These are phyloP conservation scores for Xylaria flabelliformis DNA, from an alignment of 495 filamentous ascomycete genomes.

Conservation along the genomic window DNA sequence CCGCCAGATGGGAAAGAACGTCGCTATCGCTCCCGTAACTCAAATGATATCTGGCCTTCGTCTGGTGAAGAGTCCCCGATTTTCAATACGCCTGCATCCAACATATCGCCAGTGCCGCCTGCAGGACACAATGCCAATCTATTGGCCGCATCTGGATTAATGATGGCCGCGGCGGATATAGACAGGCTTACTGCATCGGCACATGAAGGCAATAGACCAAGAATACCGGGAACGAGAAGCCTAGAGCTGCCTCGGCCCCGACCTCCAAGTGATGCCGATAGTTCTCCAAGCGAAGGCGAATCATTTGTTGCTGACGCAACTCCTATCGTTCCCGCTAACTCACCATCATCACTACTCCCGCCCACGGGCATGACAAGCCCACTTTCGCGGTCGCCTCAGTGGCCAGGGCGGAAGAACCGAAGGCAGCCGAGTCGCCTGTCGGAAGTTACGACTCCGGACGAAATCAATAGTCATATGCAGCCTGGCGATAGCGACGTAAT, in stretches of 20 bases:
- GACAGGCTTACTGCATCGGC: constrained; percentile 35
- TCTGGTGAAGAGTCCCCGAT: constrained; percentile 38
- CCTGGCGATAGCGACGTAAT: constrained; percentile 15
- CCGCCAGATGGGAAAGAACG: constrained; percentile 34
- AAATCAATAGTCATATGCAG: constrained; percentile 28
- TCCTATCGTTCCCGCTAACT: constrained; percentile 29
- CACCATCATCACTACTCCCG: constrained; percentile 25
- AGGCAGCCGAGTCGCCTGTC: constrained; percentile 36
- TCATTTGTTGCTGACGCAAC: constrained; percentile 9
- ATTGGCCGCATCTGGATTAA: constrained; percentile 36
- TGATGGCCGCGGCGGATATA: constrained; percentile 38
- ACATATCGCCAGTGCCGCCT: constrained; percentile 12
- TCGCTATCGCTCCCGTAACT: constrained; percentile 39
- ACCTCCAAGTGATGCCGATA: neutral
- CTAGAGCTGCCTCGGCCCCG: constrained; percentile 14
- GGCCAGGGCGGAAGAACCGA: constrained; percentile 29
- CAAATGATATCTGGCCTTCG: constrained; percentile 35
- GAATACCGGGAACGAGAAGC: constrained; percentile 27
- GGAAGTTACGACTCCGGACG: constrained; percentile 39
- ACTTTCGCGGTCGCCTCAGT: constrained; percentile 28
- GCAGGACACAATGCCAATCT: constrained; percentile 28
- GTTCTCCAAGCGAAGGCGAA: neutral
- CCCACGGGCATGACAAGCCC: constrained; percentile 24
- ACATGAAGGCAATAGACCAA: constrained; percentile 20
- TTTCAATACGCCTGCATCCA: constrained; percentile 40